Evolutionary conservation across 306 rosid genomes (phyloP).

Genomic region (Cucurbita maxima): DNA sequence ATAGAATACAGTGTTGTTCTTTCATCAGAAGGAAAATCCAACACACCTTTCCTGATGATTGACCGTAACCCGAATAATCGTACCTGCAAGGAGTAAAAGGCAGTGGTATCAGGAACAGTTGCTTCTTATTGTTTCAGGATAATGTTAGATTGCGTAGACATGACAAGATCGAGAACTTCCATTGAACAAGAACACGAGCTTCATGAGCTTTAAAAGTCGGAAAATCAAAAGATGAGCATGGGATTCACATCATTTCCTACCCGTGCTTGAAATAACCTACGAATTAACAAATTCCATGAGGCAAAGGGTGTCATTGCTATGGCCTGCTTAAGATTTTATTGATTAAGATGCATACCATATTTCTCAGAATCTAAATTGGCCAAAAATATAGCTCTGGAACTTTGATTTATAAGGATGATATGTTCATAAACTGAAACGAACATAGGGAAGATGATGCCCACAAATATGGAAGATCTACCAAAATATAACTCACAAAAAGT

Average conservation of each 20-base stretch:
- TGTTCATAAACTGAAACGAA: neutral
- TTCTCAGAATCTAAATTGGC: neutral
- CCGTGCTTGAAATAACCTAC: neutral
- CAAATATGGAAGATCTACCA: neutral
- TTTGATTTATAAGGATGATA: neutral
- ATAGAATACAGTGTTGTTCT: neutral
- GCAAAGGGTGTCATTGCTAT: neutral
- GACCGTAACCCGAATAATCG: conserved; percentile 65
- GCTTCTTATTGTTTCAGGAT: neutral
- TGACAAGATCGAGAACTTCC: neutral
- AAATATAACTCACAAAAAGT: neutral
- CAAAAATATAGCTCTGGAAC: neutral
- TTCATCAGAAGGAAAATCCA: conserved; percentile 1
- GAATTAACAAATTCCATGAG: neutral
- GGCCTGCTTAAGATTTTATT: neutral
- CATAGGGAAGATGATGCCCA: neutral
- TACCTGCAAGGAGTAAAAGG: conserved; percentile 29
- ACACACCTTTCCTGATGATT: conserved; percentile 68
- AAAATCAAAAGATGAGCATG: neutral
- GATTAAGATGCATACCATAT: neutral
- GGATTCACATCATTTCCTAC: neutral
- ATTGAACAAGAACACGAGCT: neutral
- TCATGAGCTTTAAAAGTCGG: neutral
- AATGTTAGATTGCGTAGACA: neutral
- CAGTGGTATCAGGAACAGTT: neutral